Evolutionary conservation across 805 yeast genomes (phyloP), one percentile per base, ranked within the genome.

Genomic region (Debaryomyces maramus): DNA sequence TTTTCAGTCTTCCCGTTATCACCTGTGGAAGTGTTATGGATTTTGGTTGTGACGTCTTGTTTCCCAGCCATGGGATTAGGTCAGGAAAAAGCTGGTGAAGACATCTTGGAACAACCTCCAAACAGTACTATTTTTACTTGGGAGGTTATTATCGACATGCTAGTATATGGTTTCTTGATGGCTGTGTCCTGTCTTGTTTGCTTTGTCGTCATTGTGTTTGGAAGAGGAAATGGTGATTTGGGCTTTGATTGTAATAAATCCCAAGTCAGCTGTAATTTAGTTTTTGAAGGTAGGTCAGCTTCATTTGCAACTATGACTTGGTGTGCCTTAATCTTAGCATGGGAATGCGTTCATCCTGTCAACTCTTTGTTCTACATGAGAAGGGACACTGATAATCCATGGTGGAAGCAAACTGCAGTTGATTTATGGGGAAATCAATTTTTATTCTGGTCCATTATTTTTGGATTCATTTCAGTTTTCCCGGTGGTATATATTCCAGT

Each of bases 401-500:
- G 83, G 51, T 75, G 69, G 53, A 78, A 75, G 27, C 84, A 81
- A 57, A 75, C 82, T 42, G 72, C 76, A 53, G 71, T 60, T 44
- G 90, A 83, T 55, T 61, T 87, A 32, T 85, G 88, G 86, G 63
- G 63, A 10, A 88, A 88, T 63, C 78, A 84, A 60, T 80, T 88
- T 47, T 69, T 88, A 53, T 84, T 87, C 68, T 86, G 90, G 89
- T 85, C 95, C 0, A 77, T 88, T 34, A 56, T 83, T 24, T 65
- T 77, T 38, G 96, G 93, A 2, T 77, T 84, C 45, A 60, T 75
- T n/a, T 73, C 87, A 2, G 81, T 85, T 3, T 82, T 88, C 75
- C 95, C 95, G 30, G 84, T 86, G 13, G 79, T 87, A 28, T 87
- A 87, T 61, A 88, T 88, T 47, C 96, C 96, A 5, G 95, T 85